phyloP scores from a whole-genome alignment of 345 rosid genomes.

The Firmiana major region DNA sequence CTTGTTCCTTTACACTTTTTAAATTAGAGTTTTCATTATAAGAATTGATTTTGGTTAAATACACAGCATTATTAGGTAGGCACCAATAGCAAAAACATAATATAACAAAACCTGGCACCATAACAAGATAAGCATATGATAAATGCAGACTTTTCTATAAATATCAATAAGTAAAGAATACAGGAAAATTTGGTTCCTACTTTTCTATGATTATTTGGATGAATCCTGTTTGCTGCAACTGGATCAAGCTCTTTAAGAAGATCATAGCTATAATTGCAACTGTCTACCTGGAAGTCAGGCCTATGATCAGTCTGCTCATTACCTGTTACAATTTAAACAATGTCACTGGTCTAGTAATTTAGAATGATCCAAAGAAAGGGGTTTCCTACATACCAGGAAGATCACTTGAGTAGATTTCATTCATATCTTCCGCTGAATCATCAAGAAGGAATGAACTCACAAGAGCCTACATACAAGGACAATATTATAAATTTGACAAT shows the following conservation, averaged over 20 bases:
- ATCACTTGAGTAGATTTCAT: conserved; percentile 26
- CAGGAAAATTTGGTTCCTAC: conserved; percentile 28
- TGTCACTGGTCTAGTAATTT: not conserved
- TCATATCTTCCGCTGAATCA: conserved; percentile 44
- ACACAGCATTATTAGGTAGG: not conserved
- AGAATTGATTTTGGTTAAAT: not conserved
- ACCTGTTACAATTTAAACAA: conserved; percentile 25
- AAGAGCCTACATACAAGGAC: conserved; percentile 52
- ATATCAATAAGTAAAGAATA: not conserved
- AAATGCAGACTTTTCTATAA: not conserved
- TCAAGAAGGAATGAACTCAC: conserved; percentile 79
- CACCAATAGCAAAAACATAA: not conserved
- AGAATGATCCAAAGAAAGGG: conserved; percentile 9
- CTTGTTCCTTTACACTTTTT: not conserved
- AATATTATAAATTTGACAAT: not conserved
- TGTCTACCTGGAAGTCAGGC: conserved; percentile 28
- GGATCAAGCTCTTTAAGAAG: conserved; percentile 80
- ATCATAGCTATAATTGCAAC: conserved; percentile 41
- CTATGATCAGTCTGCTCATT: conserved; percentile 30
- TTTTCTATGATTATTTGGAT: conserved; percentile 85
- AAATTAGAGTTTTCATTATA: not conserved
- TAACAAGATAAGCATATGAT: not conserved
- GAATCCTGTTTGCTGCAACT: conserved; percentile 82
- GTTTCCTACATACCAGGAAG: conserved; percentile 40
- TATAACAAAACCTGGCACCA: not conserved